Base-by-base conservation (phyloP, 371 early-diverging fungal species). In the Cokeromyces recurvatus region DNA sequence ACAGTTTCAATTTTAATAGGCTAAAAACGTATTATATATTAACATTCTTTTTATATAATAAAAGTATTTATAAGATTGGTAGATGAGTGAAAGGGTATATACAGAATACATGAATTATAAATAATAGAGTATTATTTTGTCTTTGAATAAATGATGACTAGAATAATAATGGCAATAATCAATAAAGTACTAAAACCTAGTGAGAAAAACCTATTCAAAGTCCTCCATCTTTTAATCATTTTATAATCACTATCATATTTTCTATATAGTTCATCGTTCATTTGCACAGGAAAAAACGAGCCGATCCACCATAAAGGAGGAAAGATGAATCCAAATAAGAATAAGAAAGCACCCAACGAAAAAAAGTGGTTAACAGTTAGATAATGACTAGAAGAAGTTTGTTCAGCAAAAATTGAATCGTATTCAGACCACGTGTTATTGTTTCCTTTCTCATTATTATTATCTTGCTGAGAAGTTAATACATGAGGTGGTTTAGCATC, bases 281-380 rank as follows among this genome's bases (percentile, higher is more conserved):
- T 32, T 50, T 16, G 53, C 11, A 35, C 29, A 9, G 73, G 73
- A 29, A 44, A 57, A 43, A 63, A 53, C 1, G 62, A 46, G 1
- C 72, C 72, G 11, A 72, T 19, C 68, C 72, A 72, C 72, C 72
- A 72, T 0, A 62, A 42, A 6, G 66, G 66, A 10, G 72, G 72
- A 32, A 43, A 53, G 10, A 72, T 21, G 34, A 72, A 72, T 16
- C 72, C 72, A 47, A 68, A 55, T 14, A 65, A 24, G 35, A 72
- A 72, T 10, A 72, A 34, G 17, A 56, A 37, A 1, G 62, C 59
- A 32, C 73, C 73, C 2, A 54, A 16, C 11, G 64, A 64, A 31
- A 50, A 58, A 17, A 66, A 47, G 2, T 43, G 25, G 16, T 27
- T 37, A n/a, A 43, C 21, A 0, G 50, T 50, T 12, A 43, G 20